A percentile compares a stretch with the other conserved stretches of the same genome.
phyloP scores from a whole-genome alignment of 78 protist genomes.

The Emiliania huxleyi region DNA sequence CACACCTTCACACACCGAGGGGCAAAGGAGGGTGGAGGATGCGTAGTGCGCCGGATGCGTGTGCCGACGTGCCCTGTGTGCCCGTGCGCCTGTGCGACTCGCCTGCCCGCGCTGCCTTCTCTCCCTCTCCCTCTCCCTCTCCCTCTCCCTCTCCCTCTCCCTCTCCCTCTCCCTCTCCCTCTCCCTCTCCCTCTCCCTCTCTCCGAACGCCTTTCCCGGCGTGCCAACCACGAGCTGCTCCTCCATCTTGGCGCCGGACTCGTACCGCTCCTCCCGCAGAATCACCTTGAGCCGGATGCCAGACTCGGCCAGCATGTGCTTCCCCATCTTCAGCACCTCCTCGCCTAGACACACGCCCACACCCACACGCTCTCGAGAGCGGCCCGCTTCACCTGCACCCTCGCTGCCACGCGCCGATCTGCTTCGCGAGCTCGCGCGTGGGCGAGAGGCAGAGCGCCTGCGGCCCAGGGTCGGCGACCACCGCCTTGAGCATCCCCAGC shows the following conservation, averaged over 20 bases:
- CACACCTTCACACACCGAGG: too few relatives aligned
- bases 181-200: neutral
- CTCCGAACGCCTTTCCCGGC: conserved; percentile 41
- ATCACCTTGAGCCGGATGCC: neutral
- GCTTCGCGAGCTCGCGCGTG: conserved; percentile 59
- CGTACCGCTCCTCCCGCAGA: neutral
- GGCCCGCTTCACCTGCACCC: too few relatives aligned
- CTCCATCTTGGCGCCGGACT: neutral
- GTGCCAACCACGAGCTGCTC: conserved; percentile 49
- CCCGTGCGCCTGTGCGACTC: too few relatives aligned
- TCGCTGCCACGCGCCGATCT: conserved; percentile 5
- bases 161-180: neutral
- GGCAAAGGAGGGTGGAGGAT: too few relatives aligned
- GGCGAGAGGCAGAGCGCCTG: conserved; percentile 47
- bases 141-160: neutral
- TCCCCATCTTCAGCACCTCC: conserved; percentile 19
- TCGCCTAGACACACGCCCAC: too few relatives aligned
- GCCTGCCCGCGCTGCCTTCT: too few relatives aligned
- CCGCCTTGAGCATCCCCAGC: conserved; percentile 33
- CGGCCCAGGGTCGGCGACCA: neutral
- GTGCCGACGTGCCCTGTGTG: too few relatives aligned
- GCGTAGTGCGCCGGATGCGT: too few relatives aligned
- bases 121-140: neutral
- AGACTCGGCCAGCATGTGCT: neutral
- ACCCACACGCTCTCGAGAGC: too few relatives aligned